These are phyloP conservation scores for Tranzscheliella williamsii DNA, from an alignment of 1,284 basidiomycete species.

Conservation along the genomic window DNA sequence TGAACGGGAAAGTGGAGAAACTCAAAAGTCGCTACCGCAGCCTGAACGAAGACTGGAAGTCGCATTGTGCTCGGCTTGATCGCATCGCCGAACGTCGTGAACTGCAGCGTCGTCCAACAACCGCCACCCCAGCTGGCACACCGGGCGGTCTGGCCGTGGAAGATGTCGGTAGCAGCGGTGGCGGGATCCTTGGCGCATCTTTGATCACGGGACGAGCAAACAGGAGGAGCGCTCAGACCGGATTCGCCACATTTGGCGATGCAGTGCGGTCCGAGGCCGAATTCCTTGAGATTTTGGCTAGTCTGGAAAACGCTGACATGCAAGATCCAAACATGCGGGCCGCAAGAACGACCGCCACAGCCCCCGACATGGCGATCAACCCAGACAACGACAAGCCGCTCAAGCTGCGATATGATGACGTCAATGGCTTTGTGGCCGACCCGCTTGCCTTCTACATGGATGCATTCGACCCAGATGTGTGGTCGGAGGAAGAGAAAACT, in stretches of 20 bases:
- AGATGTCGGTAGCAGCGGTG: slow-evolving; percentile 11
- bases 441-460: slow-evolving; percentile 69
- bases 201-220: slow-evolving; percentile 36
- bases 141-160: slow-evolving; percentile 26
- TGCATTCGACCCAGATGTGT: slow-evolving; percentile 63
- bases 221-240: slow-evolving; percentile 36
- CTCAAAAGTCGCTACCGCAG: slow-evolving; percentile 49
- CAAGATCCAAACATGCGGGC: slow-evolving; percentile 88
- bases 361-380: slow-evolving; percentile 86
- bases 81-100: slow-evolving; percentile 46
- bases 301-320: slow-evolving; percentile 85
- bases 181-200: slow-evolving; percentile 14
- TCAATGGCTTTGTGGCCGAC: slow-evolving; percentile 78
- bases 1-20: slow-evolving; percentile 42
- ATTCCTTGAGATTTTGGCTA: slow-evolving; percentile 94
- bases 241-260: slow-evolving; percentile 70
- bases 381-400: slow-evolving; percentile 67
- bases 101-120: slow-evolving; percentile 21
- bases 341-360: slow-evolving; percentile 79
- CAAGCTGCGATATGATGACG: slow-evolving; percentile 73
- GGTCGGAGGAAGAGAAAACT: slow-evolving; percentile 83
- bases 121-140: slow-evolving; percentile 27
- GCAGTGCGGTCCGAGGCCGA: slow-evolving; percentile 92
- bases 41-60: slow-evolving; percentile 51
- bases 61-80: slow-evolving; percentile 51